Conservation (phyloP, 805 yeast species). For the Suhomyces sp. region DNA sequence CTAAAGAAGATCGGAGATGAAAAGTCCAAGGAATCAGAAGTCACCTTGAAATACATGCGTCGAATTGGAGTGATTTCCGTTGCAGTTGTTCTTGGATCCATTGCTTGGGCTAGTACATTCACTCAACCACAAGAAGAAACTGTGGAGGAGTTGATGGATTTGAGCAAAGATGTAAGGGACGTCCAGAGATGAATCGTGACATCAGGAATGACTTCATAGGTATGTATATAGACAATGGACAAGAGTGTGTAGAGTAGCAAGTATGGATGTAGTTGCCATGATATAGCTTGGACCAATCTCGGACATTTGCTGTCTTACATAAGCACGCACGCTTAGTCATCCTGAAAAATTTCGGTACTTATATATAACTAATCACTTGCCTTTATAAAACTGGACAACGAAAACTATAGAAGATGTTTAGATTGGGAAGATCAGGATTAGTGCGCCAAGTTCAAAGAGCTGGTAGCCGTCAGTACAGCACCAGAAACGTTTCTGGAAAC, state of each 20-base stretch:
- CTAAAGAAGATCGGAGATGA: conserved; percentile 35
- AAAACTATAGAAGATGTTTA: conserved; percentile 13
- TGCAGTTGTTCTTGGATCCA: conserved; percentile 24
- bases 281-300: background rate
- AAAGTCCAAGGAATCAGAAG: conserved; percentile 26
- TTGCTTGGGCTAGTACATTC: conserved; percentile 25
- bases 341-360: conserved; percentile 2
- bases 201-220: background rate
- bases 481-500: conserved; percentile 1
- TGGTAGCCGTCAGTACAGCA: conserved; percentile 9
- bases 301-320: background rate
- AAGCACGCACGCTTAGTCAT: conserved; percentile 2
- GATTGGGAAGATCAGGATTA: conserved; percentile 15
- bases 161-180: conserved; percentile 20
- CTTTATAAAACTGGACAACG: background rate
- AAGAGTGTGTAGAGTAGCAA: background rate
- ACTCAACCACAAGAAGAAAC: conserved; percentile 4
- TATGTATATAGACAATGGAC: conserved; percentile 1
- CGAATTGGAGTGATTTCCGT: conserved; percentile 25
- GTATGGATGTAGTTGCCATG: background rate
- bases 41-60: conserved; percentile 22
- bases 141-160: conserved; percentile 12
- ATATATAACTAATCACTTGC: background rate
- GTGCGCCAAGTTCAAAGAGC: conserved; percentile 12
- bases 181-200: background rate